Evolutionary conservation across 805 yeast species (phyloP).

Genomic region (Candida odintsovae): DNA sequence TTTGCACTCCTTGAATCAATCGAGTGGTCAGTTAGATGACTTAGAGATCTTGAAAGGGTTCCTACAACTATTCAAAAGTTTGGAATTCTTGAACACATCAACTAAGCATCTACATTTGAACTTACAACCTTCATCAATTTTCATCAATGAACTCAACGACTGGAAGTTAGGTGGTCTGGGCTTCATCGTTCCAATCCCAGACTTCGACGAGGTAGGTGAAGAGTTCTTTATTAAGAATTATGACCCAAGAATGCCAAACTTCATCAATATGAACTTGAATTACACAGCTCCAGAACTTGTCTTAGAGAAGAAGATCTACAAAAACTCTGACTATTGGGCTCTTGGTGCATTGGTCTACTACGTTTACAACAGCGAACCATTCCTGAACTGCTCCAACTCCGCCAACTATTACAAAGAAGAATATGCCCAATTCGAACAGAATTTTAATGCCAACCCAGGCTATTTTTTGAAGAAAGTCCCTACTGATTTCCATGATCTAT

Average conservation of each 20-base stretch:
- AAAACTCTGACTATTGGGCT: conserved; percentile 78
- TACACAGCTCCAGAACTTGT: conserved; percentile 84
- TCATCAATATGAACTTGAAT: conserved; percentile 63
- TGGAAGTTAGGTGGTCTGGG: conserved; percentile 89
- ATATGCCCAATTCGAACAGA: conserved; percentile 40
- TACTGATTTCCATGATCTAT: conserved; percentile 37
- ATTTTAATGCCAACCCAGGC: conserved; percentile 32
- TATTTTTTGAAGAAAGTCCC: conserved; percentile 57
- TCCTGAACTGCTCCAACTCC: conserved; percentile 48
- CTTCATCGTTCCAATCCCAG: conserved; percentile 39
- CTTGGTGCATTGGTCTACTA: conserved; percentile 72
- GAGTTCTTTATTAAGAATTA: conserved; percentile 65
- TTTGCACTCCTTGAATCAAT: conserved; percentile 30
- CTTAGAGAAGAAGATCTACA: conserved; percentile 54
- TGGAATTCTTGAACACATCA: conserved; percentile 76
- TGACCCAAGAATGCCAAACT: conserved; percentile 70
- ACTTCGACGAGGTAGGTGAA: conserved; percentile 29
- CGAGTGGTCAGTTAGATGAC: conserved; percentile 49
- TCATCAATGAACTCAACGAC: conserved; percentile 79
- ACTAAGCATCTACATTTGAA: conserved; percentile 74
- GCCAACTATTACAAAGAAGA: conserved; percentile 57
- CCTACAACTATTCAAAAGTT: conserved; percentile 67
- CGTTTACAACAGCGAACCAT: conserved; percentile 49
- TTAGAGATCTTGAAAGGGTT: conserved; percentile 77
- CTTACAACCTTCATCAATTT: conserved; percentile 69